Evolutionary conservation across 2,329 filamentous ascomycete species (phyloP).

Genomic region (Penicillium sp.): DNA sequence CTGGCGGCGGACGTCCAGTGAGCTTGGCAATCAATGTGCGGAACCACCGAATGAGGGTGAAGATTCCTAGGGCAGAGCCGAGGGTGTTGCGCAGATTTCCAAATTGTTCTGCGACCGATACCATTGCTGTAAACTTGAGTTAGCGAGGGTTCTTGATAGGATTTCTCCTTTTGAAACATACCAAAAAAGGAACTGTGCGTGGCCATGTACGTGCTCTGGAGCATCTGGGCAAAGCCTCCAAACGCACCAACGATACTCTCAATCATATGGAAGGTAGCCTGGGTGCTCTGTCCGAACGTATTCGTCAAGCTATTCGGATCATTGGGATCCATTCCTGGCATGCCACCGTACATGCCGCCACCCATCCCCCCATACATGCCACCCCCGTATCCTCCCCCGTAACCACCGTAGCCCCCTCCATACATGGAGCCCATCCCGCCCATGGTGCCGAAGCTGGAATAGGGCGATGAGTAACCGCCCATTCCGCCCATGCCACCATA

Average conservation of each 20-base stretch:
- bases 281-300: constrained; percentile 89
- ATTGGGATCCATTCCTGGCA: constrained; percentile 62
- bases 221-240: constrained; percentile 96
- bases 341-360: constrained; percentile 49
- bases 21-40: constrained; percentile 86
- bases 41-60: constrained; percentile 92
- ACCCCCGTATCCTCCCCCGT: constrained; percentile 21
- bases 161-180: constrained; percentile 46
- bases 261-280: constrained; percentile 96
- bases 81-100: constrained; percentile 88
- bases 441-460: constrained; percentile 51
- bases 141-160: constrained; percentile 12
- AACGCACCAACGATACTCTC: constrained; percentile 96
- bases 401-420: constrained; percentile 30
- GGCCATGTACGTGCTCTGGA: constrained; percentile 99
- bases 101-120: constrained; percentile 96
- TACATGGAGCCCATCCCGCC: constrained; percentile 43
- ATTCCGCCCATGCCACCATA: constrained; percentile 48
- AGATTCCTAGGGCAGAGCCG: constrained; percentile 90
- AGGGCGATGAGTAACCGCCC: constrained; percentile 53
- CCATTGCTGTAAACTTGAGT: constrained; percentile 67
- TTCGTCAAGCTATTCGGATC: constrained; percentile 94
- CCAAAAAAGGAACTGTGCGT: constrained; percentile 98
- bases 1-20: constrained; percentile 84
- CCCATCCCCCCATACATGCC: constrained; percentile 44